These are phyloP conservation scores for Ophiostoma pallidulum DNA, from an alignment of 2,329 filamentous ascomycete genomes.

Conservation along the genomic window DNA sequence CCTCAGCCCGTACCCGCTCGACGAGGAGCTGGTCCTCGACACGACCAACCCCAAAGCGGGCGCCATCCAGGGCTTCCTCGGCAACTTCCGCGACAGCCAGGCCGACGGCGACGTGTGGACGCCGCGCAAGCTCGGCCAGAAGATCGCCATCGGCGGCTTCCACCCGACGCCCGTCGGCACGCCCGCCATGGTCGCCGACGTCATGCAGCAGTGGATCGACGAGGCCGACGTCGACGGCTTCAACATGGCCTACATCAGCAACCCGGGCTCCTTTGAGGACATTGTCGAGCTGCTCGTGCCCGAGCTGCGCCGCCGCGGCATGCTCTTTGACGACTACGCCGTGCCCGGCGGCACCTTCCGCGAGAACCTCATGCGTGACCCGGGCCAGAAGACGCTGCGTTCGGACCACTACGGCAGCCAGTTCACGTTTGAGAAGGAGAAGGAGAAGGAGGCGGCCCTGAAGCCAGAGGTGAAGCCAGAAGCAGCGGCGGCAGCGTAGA, in stretches of 20 bases:
- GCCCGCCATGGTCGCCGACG: slow-evolving; percentile 54
- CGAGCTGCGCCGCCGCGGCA: slow-evolving; percentile 47
- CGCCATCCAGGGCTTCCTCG: slow-evolving; percentile 11
- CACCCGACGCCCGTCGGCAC: slow-evolving; percentile 47
- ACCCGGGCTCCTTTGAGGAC: slow-evolving; percentile 55
- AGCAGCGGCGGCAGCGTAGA: too few species aligned
- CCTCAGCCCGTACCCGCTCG: slow-evolving; percentile 18
- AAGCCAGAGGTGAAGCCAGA: background rate
- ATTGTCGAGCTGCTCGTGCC: slow-evolving; percentile 55
- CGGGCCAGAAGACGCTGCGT: slow-evolving; percentile 4
- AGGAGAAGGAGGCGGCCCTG: background rate
- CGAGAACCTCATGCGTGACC: background rate
- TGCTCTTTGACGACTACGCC: slow-evolving; percentile 43
- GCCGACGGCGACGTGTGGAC: slow-evolving; percentile 12
- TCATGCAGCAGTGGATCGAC: slow-evolving; percentile 55
- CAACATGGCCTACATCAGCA: slow-evolving; percentile 43
- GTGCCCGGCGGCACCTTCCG: slow-evolving; percentile 1
- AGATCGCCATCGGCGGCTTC: slow-evolving; percentile 18
- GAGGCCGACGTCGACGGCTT: slow-evolving; percentile 67
- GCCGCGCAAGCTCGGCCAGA: slow-evolving; percentile 14
- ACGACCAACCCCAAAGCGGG: slow-evolving; percentile 3
- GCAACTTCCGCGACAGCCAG: slow-evolving; percentile 2
- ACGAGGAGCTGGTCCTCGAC: slow-evolving; percentile 16
- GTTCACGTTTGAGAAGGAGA: slow-evolving; percentile 3
- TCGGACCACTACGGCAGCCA: slow-evolving; percentile 4